phyloP scores from a whole-genome alignment of 1,284 basidiomycete species.

The Leccinum solheimii region DNA sequence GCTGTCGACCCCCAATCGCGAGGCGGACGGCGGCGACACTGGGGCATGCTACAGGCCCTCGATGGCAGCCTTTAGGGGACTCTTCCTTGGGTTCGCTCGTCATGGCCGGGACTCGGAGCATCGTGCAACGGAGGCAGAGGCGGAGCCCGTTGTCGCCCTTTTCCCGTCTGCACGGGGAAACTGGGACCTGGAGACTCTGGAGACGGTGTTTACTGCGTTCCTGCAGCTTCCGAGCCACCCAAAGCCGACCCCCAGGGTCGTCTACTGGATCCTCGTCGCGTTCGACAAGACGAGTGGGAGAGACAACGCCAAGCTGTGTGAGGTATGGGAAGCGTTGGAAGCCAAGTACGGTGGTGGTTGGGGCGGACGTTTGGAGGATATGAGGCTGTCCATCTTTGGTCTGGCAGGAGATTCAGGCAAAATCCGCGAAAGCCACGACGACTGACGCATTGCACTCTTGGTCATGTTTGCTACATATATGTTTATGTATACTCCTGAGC shows the following conservation, averaged over 20 bases:
- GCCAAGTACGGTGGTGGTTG: constrained; percentile 48
- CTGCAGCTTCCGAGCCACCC: constrained; percentile 47
- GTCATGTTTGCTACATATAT: background rate
- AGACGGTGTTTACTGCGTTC: constrained; percentile 58
- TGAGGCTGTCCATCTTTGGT: constrained; percentile 39
- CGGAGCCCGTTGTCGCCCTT: background rate
- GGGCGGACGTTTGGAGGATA: constrained; percentile 49
- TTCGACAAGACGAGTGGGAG: constrained; percentile 57
- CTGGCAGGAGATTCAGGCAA: constrained; percentile 4
- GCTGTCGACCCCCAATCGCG: constrained; percentile 50
- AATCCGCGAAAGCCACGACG: constrained; percentile 3
- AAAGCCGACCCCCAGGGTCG: constrained; percentile 43
- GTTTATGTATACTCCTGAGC: background rate
- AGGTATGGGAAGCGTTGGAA: constrained; percentile 57
- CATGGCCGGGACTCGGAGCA: constrained; percentile 42
- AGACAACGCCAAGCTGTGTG: constrained; percentile 48
- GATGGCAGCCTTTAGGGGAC: constrained; percentile 59
- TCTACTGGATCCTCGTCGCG: constrained; percentile 67
- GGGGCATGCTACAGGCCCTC: constrained; percentile 44
- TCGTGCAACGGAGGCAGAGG: background rate
- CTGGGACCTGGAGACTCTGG: constrained; percentile 61
- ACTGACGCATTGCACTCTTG: background rate
- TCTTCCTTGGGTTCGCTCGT: constrained; percentile 77
- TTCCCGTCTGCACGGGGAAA: constrained; percentile 15
- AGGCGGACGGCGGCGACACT: constrained; percentile 33